Base-by-base conservation (phyloP, 768 basidiomycete species). In the Termitomyces sp. region DNA sequence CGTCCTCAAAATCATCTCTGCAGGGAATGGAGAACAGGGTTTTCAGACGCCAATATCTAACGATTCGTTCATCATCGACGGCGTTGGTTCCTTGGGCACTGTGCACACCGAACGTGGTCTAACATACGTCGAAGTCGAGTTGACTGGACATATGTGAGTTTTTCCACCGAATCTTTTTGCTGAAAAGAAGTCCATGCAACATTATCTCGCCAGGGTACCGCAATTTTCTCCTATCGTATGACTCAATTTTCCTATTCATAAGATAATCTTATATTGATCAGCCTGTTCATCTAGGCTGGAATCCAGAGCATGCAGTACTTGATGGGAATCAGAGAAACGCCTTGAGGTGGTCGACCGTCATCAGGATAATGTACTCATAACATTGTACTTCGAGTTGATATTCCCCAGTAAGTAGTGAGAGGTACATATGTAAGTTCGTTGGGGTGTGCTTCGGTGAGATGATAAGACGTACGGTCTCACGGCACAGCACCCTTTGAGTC, bases 361-460 rank as follows among this genome's bases (percentile, higher is more conserved):
- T 25, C 25, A 25, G 25, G 25, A 25, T 25, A 25, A 25, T 25
- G 3, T 53, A 38, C 4, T 12, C 25, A 15, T 14, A 7, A 53
- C 5, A 25, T 53, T 25, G 51, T 20, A 14, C 12, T 4, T 1
- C 7, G 7, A 11, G 4, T 20, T 20, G 10, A 36, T 12, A 11
- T 11, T 52, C 5, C 36, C 20, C 12, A 25, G 20, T 12, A 38
- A 38, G 14, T 38, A 17, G 2, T 49, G 48, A 49, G 17, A 50
- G 31, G 3, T 50, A 32, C 15, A 32, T 49, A 31, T 31, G 25
- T 25, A 25, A 25, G 25, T 25, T 25, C 1, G 25, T 25, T 25
- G 25, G 25, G 25, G 25, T 25, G 25, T 25, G 25, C 25, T 25
- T 25, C 25, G 78, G 98, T 99, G 73, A 98, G 36, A 37, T 8